These are phyloP conservation scores for Penicillium paradoxum DNA, from an alignment of 495 filamentous ascomycete species.

Conservation along the genomic window DNA sequence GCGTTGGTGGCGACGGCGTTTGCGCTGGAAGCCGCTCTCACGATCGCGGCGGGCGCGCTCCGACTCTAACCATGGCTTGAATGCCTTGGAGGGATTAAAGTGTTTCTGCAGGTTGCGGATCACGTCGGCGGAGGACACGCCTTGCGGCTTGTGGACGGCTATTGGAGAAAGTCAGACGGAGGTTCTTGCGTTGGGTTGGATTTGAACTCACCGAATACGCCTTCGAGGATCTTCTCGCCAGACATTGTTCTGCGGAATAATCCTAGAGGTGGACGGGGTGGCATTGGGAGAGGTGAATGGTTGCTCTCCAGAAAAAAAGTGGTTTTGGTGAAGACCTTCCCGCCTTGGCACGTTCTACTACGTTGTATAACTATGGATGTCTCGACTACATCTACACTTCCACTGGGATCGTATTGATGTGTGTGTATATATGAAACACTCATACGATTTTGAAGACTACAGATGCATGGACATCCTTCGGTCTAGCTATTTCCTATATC, in stretches of 20 bases:
- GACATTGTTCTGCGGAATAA: conserved; percentile 49
- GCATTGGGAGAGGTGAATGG: conserved; percentile 24
- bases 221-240: conserved; percentile 60
- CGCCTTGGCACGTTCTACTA: neutral
- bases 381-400: too few species aligned
- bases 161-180: neutral
- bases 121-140: conserved; percentile 79
- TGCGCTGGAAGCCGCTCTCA: conserved; percentile 52
- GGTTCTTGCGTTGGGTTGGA: neutral
- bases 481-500: too few species aligned
- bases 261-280: conserved; percentile 25
- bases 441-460: too few species aligned
- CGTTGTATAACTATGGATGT: too few species aligned
- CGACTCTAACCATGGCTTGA: conserved; percentile 64
- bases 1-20: conserved; percentile 48
- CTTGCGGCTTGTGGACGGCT: conserved; percentile 91
- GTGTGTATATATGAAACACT: too few species aligned
- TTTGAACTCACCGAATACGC: conserved; percentile 59
- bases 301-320: conserved; percentile 2
- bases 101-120: conserved; percentile 74
- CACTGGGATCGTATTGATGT: too few species aligned
- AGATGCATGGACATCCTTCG: too few species aligned
- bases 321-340: neutral
- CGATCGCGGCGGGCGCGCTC: conserved; percentile 48
- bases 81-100: conserved; percentile 76